Evolutionary conservation across 495 filamentous ascomycete species (phyloP).

Genomic region (Podospora pseudocomata): DNA sequence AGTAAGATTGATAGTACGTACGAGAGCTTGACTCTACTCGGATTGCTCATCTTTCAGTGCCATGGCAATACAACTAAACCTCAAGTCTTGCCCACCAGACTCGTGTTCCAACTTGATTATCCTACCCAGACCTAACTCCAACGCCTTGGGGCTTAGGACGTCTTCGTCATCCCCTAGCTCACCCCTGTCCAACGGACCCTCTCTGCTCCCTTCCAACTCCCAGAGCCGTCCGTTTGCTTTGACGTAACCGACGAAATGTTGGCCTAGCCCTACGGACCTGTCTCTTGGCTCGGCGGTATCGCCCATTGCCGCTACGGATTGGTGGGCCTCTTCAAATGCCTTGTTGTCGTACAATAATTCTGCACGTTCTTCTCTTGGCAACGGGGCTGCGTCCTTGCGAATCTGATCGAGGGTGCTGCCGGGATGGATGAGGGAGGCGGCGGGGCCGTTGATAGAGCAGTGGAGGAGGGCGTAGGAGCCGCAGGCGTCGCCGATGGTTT

Average conservation of each 20-base stretch:
- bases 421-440: slow-evolving; percentile 47
- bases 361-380: slow-evolving; percentile 56
- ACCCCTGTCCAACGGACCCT: slow-evolving; percentile 72
- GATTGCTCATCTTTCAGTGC: slow-evolving; percentile 25
- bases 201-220: slow-evolving; percentile 71
- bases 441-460: slow-evolving; percentile 55
- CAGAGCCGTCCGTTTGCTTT: slow-evolving; percentile 67
- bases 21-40: background rate
- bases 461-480: slow-evolving; percentile 81
- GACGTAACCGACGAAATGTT: slow-evolving; percentile 77
- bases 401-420: slow-evolving; percentile 42
- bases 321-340: slow-evolving; percentile 67
- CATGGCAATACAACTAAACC: slow-evolving; percentile 57
- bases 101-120: slow-evolving; percentile 51
- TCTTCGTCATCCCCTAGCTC: slow-evolving; percentile 59
- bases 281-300: slow-evolving; percentile 59
- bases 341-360: slow-evolving; percentile 66
- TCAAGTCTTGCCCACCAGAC: slow-evolving; percentile 40
- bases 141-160: slow-evolving; percentile 61
- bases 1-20: too few species aligned
- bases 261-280: slow-evolving; percentile 44
- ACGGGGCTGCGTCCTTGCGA: slow-evolving; percentile 41
- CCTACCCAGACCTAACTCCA: slow-evolving; percentile 57
- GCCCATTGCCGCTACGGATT: slow-evolving; percentile 60
- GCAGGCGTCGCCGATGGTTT: slow-evolving; percentile 86